Evolutionary conservation across 257 asterid genomes (phyloP), one percentile per base, ranked within the genome.

Genomic region (Plantago elongata): DNA sequence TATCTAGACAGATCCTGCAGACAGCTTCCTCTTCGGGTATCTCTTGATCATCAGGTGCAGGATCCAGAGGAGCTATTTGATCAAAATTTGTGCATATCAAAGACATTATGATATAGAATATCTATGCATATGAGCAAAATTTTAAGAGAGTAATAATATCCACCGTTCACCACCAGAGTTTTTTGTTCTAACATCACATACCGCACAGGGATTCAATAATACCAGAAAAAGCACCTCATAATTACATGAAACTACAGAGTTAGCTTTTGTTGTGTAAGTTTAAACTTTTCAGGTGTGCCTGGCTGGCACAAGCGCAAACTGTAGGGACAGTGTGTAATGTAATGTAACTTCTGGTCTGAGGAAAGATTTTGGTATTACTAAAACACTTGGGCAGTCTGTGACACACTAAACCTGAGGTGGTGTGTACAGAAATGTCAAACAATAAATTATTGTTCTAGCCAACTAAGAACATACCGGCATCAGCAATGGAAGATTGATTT

Each of bases 21-120:
- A 79, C 75, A 50, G 95, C 96, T 82, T 89, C 97, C 78, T 93
- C 99, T 85, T 93, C 97, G 7, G 99, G 95, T 65, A 93, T 87
- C 81, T 93, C 97, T 69, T 84, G 80, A 68, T 93, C 99, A 74
- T 77, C 91, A 0, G 73, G 79, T 13, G 45, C 81, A n/a, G 85
- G 74, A 46, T 51, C 85, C 27, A n/a, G 14, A 40, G 86, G 89
- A 67, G 79, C 83, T 71, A 79, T 77, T 74, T 86, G 70, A 78
- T 84, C 95, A 88, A 71, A 65, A 59, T 72, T 62, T 63, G 74
- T 74, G 69, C 52, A 72, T 58, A 43, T 43, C 67, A 75, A 67
- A 59, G 6, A 45, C 6, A 9, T 51, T 2, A 9, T 51, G n/a
- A 60, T 11, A 60, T 34, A 18, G 51, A 17, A 57, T 14, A 30